Evolutionary conservation across 2,329 filamentous ascomycete species (phyloP).

Genomic region (Aspergillus japonicus): DNA sequence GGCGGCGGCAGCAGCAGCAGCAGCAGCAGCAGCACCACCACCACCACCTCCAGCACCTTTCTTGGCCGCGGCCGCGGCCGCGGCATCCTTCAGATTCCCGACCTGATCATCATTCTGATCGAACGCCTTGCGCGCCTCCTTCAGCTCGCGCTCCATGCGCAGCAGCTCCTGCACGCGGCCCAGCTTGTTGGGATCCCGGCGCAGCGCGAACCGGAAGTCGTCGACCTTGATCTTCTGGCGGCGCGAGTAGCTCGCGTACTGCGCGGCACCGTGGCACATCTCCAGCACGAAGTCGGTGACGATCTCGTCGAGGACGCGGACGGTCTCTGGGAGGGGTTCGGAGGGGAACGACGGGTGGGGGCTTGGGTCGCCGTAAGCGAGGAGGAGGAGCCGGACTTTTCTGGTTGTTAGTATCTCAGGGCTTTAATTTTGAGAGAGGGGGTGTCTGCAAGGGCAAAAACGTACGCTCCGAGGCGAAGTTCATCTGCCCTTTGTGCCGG

Average conservation of each 20-base stretch:
- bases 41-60: neutral
- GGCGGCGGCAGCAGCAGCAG: neutral
- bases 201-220: slow-evolving; percentile 92
- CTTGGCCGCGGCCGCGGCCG: neutral
- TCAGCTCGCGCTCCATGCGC: slow-evolving; percentile 83
- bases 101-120: slow-evolving; percentile 47
- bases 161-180: slow-evolving; percentile 88
- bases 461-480: slow-evolving; percentile 71
- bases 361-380: slow-evolving; percentile 47
- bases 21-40: neutral
- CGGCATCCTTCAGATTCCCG: slow-evolving; percentile 36
- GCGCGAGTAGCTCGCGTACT: slow-evolving; percentile 78
- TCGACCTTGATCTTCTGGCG: slow-evolving; percentile 98
- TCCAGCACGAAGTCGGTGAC: slow-evolving; percentile 96
- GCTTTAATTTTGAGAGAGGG: too few relatives aligned
- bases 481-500: slow-evolving; percentile 80
- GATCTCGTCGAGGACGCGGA: slow-evolving; percentile 88
- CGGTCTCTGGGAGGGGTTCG: slow-evolving; percentile 76
- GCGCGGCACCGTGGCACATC: slow-evolving; percentile 84
- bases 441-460: neutral
- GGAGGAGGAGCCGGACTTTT: slow-evolving; percentile 43
- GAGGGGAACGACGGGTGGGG: slow-evolving; percentile 64
- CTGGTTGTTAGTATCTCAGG: neutral
- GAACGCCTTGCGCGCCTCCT: slow-evolving; percentile 69
- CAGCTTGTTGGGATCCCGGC: slow-evolving; percentile 79